Evolutionary conservation across 768 basidiomycete species (phyloP).

Genomic region (Sarcomyxa edulis): DNA sequence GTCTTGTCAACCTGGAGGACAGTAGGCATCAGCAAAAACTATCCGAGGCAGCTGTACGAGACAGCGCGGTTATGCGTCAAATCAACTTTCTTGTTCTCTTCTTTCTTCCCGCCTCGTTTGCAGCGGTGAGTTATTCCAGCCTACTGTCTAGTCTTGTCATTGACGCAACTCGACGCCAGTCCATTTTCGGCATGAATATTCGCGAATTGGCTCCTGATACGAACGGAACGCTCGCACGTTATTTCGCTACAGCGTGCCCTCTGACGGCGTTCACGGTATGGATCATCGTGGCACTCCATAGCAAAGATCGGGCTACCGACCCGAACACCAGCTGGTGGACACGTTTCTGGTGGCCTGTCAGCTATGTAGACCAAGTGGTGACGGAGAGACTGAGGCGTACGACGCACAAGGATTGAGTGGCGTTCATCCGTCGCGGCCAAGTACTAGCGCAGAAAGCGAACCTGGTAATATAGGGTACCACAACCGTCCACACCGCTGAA

Average conservation of each 20-base stretch:
- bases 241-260: constrained; percentile 30
- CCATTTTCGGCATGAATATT: constrained; percentile 47
- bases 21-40: constrained; percentile 35
- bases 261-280: constrained; percentile 39
- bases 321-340: constrained; percentile 1
- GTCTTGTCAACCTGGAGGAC: constrained; percentile 43
- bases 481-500: too few relatives aligned
- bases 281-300: constrained; percentile 40
- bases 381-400: too few relatives aligned
- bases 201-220: constrained; percentile 24
- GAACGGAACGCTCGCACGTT: constrained; percentile 28
- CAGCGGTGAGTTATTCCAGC: constrained; percentile 26
- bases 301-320: neutral
- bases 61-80: constrained; percentile 40
- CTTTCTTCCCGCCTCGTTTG: constrained; percentile 52
- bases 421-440: too few relatives aligned
- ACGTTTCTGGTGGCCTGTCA: constrained; percentile 5
- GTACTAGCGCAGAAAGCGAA: too few relatives aligned
- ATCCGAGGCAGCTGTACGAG: constrained; percentile 36
- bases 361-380: neutral
- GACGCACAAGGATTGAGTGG: too few relatives aligned
- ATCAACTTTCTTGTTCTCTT: constrained; percentile 58
- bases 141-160: neutral
- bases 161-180: constrained; percentile 17
- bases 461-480: too few relatives aligned